Conservation (phyloP, 306 rosid species). For the Glycine latifolia region DNA sequence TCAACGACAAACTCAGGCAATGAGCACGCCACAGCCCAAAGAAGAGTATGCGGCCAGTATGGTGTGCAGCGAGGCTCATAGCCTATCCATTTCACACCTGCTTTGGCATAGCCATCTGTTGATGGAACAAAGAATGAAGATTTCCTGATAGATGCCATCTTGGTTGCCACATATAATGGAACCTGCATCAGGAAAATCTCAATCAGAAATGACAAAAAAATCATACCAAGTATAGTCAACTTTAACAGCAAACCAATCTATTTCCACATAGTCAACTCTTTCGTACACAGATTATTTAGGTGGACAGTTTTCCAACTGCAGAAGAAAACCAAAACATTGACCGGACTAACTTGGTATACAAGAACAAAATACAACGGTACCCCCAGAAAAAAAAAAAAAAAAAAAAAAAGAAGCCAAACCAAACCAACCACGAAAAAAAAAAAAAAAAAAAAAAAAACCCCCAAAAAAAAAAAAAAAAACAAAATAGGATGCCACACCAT, state of each 20-base stretch:
- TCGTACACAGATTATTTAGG: background rate
- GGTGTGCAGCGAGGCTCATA: constrained; percentile 96
- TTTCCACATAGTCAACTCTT: constrained; percentile 32
- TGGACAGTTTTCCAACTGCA: background rate
- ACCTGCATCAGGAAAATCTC: constrained; percentile 62
- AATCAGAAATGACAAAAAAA: constrained; percentile 27
- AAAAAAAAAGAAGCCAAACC: too few species aligned
- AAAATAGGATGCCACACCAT: too few species aligned
- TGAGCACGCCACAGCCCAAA: constrained; percentile 71
- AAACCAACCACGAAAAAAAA: too few species aligned
- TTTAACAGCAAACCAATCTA: constrained; percentile 2
- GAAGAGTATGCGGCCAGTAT: constrained; percentile 87
- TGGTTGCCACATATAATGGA: constrained; percentile 93
- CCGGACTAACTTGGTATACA: too few species aligned
- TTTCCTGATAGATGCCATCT: constrained; percentile 92
- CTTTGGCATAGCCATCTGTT: constrained; percentile 77
- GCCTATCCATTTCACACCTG: constrained; percentile 84
- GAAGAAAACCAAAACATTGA: too few species aligned
- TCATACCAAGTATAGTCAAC: background rate
- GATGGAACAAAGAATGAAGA: constrained; percentile 96
- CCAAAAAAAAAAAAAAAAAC: too few species aligned
- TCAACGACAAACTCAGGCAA: constrained; percentile 76
- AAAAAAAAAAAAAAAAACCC: too few species aligned
- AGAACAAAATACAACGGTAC: too few species aligned
- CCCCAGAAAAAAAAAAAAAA: too few species aligned